phyloP scores from a whole-genome alignment of 1,284 basidiomycete genomes.

The Melampsora americana region DNA sequence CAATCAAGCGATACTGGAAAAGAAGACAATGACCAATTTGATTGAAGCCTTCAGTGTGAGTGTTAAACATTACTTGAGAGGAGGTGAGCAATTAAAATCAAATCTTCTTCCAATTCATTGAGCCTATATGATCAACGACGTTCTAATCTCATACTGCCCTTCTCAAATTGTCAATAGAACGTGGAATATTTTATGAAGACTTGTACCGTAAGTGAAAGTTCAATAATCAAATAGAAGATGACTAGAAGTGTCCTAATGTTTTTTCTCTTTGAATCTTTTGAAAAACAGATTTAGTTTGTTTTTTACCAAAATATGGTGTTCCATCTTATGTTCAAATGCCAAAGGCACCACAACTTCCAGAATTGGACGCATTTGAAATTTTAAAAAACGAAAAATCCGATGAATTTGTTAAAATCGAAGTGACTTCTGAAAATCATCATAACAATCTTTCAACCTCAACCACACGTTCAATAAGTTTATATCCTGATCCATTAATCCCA shows the following conservation, averaged over 20 bases:
- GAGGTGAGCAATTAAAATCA: conserved; percentile 18
- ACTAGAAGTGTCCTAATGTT: neutral
- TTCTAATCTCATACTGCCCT: neutral
- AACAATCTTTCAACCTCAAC: neutral
- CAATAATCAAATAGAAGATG: too few species aligned
- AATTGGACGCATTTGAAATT: neutral
- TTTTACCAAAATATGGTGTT: conserved; percentile 18
- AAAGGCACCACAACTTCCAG: neutral
- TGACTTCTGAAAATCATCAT: neutral
- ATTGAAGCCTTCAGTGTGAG: conserved; percentile 37
- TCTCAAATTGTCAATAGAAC: conserved; percentile 1
- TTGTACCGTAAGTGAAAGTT: conserved; percentile 19
- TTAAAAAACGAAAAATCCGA: conserved; percentile 15
- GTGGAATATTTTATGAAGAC: conserved; percentile 35
- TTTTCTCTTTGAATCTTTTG: neutral
- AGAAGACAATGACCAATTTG: conserved; percentile 35
- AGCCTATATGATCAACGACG: neutral
- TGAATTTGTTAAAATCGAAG: conserved; percentile 6
- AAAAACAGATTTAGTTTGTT: conserved; percentile 25
- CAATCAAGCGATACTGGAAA: conserved; percentile 25
- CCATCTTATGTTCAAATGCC: neutral
- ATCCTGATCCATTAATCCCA: conserved; percentile 31
- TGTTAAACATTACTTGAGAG: conserved; percentile 34
- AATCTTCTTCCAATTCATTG: neutral
- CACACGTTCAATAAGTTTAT: neutral